phyloP scores from a whole-genome alignment of 169 alveolate species.

The Toxoplasma gondii region DNA sequence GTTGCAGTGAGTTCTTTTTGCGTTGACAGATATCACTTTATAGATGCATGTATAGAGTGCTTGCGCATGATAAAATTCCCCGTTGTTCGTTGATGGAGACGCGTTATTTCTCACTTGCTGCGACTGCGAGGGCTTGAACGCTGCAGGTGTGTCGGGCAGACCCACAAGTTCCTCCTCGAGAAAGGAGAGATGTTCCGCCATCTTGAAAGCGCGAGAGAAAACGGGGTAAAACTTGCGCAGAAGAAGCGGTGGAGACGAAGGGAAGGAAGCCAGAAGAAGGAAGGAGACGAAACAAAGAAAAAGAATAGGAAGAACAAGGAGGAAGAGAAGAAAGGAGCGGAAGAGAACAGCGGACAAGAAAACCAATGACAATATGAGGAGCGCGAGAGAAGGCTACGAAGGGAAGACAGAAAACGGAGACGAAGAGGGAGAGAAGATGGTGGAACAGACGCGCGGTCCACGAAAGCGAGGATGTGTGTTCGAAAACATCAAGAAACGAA shows the following conservation, averaged over 20 bases:
- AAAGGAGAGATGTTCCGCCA: slow-evolving; percentile 18
- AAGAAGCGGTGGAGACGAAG: neutral
- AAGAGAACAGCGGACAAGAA: neutral
- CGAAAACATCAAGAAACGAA: too few species aligned
- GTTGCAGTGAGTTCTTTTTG: too few species aligned
- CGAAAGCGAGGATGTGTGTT: too few species aligned
- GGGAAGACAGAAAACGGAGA: neutral
- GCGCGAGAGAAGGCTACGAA: neutral
- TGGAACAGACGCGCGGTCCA: too few species aligned
- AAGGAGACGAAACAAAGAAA: neutral
- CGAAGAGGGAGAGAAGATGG: neutral
- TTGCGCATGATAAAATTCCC: too few species aligned
- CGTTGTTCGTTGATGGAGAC: too few species aligned
- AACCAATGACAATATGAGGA: neutral
- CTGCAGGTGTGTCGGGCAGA: neutral
- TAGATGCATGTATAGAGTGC: too few species aligned
- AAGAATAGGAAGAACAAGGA: neutral
- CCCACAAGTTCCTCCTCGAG: slow-evolving; percentile 29
- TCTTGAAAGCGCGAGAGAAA: neutral
- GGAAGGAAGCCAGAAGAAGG: neutral
- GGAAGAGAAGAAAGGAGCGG: neutral
- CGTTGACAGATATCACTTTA: too few species aligned
- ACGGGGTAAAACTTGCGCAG: neutral
- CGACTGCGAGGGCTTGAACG: slow-evolving; percentile 21
- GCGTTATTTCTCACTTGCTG: slow-evolving; percentile 18